These are phyloP conservation scores for Kodamaea alishanica DNA, from an alignment of 1,139 yeast species.

Conservation along the genomic window DNA sequence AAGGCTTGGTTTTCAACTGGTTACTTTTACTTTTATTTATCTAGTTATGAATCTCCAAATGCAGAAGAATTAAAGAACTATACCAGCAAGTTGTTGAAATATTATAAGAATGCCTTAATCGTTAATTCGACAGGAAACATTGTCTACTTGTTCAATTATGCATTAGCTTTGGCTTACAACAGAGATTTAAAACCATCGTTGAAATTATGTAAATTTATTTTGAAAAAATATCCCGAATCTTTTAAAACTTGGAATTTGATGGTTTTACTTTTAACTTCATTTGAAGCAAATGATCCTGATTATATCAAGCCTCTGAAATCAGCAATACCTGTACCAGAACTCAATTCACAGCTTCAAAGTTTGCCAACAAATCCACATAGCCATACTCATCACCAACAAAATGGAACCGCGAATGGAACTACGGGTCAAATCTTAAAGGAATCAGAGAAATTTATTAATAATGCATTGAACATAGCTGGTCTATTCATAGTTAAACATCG, in stretches of 20 bases:
- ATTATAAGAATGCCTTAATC: conserved; percentile 37
- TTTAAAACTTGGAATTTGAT: conserved; percentile 47
- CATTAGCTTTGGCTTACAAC: conserved; percentile 33
- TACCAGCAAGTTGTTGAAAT: conserved; percentile 19
- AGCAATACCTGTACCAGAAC: conserved; percentile 3
- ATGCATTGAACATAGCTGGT: conserved; percentile 45
- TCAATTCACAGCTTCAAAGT: conserved; percentile 1
- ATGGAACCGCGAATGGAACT: conserved; percentile 6
- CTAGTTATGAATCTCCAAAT: conserved; percentile 29
- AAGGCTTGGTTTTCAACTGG: conserved; percentile 42
- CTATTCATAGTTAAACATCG: conserved; percentile 32
- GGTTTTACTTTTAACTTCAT: conserved; percentile 29
- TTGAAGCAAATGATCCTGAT: conserved; percentile 27
- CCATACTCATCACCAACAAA: not conserved
- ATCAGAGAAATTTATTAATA: conserved; percentile 39
- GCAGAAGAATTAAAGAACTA: conserved; percentile 17
- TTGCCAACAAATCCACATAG: conserved; percentile 7
- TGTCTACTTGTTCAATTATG: conserved; percentile 34
- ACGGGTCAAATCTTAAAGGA: conserved; percentile 14
- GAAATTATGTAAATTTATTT: conserved; percentile 41
- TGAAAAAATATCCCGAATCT: conserved; percentile 42
- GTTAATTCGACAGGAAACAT: conserved; percentile 39
- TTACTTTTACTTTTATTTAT: conserved; percentile 27
- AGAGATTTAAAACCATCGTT: conserved; percentile 27
- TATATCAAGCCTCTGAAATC: conserved; percentile 8